Conservation (phyloP, 2,329 filamentous ascomycete species). For the Trichoderma harzianum region DNA sequence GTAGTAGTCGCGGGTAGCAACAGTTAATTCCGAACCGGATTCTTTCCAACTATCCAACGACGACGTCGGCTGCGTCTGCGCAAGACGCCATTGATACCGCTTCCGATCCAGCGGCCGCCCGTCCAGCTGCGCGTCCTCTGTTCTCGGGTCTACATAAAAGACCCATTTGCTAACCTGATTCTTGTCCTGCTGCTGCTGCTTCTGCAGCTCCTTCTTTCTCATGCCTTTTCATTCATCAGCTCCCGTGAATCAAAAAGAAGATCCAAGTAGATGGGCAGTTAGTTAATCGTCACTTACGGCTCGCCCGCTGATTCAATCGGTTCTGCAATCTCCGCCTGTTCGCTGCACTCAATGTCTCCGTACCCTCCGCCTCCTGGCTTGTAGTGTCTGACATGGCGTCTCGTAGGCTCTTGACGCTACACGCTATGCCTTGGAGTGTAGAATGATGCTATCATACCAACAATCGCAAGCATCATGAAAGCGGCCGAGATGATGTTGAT, state of each 20-base stretch:
- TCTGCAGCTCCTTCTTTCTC: neutral
- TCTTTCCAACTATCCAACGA: neutral
- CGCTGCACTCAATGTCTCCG: neutral
- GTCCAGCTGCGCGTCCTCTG: neutral
- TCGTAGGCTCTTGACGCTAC: neutral
- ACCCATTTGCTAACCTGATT: slow-evolving; percentile 4
- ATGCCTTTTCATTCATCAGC: neutral
- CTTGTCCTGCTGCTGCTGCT: neutral
- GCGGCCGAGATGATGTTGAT: neutral
- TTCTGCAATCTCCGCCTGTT: slow-evolving; percentile 19
- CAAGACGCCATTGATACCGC: neutral
- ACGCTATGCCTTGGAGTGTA: neutral
- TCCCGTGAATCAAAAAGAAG: neutral
- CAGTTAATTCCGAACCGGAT: neutral
- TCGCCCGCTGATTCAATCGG: slow-evolving; percentile 18
- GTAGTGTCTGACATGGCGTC: neutral
- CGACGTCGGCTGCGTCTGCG: neutral
- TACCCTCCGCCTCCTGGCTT: neutral
- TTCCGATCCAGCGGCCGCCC: neutral
- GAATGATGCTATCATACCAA: neutral
- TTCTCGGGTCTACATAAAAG: slow-evolving; percentile 4
- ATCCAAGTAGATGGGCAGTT: neutral
- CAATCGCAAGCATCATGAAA: neutral
- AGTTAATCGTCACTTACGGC: slow-evolving; percentile 10
- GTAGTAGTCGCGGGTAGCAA: neutral